Evolutionary conservation across 108 stramenopile genomes (phyloP), one percentile per base, ranked within the genome.

Genomic region (Nannochloropsis oceanica): DNA sequence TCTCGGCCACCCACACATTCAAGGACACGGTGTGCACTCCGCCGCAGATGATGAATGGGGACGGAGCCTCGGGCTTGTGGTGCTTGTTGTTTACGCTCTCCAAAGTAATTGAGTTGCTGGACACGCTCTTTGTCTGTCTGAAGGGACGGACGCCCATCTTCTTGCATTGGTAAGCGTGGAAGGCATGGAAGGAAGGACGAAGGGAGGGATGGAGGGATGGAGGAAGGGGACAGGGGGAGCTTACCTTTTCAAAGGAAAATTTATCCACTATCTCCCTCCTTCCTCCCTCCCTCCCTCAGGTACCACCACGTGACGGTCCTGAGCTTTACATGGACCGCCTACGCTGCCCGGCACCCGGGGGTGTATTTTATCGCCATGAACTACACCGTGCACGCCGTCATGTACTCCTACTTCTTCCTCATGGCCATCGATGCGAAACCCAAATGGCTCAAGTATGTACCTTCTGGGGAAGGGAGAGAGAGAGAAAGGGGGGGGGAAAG

Each of bases 121-220:
- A 99, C 85, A 99, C 98, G 14, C 92, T 95, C 87, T 99, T 99
- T 91, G 95, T 99, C 90, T 95, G 97, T 43, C 92, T 97, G 83
- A 93, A 96, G 88, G 97, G 97, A 89, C 95, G 94, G 88, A 94
- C 92, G 9, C 91, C 97, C 26, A 94, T 96, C 84, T 96, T 98
- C 91, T 90, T 98, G 81, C 97, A 98, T 89, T 98, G 96, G 96
- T 98, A 96, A 92, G 96, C 97, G 86, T 96, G 97, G 89, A 92
- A 96, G 79, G 95, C n/a, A n/a, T 96, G 25, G 96, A n/a, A n/a
- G n/a, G n/a, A n/a, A n/a, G n/a, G n/a, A n/a, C n/a, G n/a, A n/a
- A n/a, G n/a, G n/a, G n/a, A n/a, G n/a, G n/a, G n/a, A n/a, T n/a
- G n/a, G n/a, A n/a, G n/a, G 96, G 27, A 87, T 97, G 27, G 91